Base-by-base conservation (phyloP, 768 basidiomycete species). In the Pilatotrama ljubarskyi region DNA sequence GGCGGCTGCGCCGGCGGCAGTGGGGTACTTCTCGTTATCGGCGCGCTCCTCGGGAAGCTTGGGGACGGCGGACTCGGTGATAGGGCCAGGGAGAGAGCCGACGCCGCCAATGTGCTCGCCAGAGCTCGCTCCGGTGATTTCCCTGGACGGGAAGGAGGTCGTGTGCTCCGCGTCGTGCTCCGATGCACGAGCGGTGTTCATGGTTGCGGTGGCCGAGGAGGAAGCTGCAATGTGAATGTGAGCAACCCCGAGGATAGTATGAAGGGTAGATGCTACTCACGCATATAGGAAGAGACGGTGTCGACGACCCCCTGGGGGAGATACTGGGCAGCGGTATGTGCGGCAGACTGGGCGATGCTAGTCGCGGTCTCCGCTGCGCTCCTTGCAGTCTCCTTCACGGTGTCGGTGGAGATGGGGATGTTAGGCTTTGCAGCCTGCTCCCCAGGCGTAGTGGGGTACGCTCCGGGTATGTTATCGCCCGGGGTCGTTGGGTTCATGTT, bases 81-180 rank as follows among this genome's bases (percentile, higher is more conserved):
- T 55, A 26, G 70, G 70, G 13, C 82, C 84, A 0, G 83, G 82
- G 14, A 84, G 75, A 0, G 81, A 76, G 9, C 82, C 82, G 1
- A 80, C 78, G 15, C 83, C 84, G 17, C 51, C 66, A n/a, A 65
- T 63, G 52, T 52, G 64, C 51, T 69, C 69, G 4, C 56, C 42
- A 3, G 64, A 14, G 17, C 29, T 32, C 1, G 64, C 60, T 13
- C 70, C 68, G 1, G 55, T 48, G 25, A 64, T 15, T 35, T 68
- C 67, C 0, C 15, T 51, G 17, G 59, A 47, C 5, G 64, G 60
- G 22, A 61, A 24, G 13, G 62, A 63, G 41, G 59, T 61, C 36
- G 17, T 38, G 58, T 68, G 67, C 15, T 52, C 38, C 18, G 42
- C 18, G 26, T 68, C 67, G 42, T 66, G 62, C 36, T 56, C 58